Evolutionary conservation across 1,284 basidiomycete species (phyloP), one percentile per base, ranked within the genome.

Genomic region (Ceratobasidium sp.): DNA sequence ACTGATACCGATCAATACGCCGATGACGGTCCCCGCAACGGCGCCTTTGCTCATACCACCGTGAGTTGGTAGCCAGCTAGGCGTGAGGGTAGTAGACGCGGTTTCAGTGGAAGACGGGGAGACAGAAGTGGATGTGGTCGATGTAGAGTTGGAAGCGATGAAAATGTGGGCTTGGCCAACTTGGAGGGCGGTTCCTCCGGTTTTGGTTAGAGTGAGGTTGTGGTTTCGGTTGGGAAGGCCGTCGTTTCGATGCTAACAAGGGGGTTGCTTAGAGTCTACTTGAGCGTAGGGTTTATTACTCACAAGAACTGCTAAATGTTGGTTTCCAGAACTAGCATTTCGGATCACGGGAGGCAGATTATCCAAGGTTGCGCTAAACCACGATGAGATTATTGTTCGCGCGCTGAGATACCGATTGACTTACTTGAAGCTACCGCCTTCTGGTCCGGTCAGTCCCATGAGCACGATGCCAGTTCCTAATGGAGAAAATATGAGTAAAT

Each of bases 391-490:
- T 27, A 60, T 3, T 30, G 20, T 18, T 35, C 14, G 16, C 10
- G 30, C 30, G 33, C 30, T 41, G 38, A 41, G 12, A 18, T 3
- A 6, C 30, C 20, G 16, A 33, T 10, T 5, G 27, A 64, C 60
- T 23, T 23, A 64, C 60, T 44, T 64, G 60, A 64, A 64, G 20
- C 18, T 64, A 6, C 60, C 60, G n/a, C 8, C 35, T 5, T n/a
- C n/a, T n/a, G 35, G 60, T 2, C 38, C 35, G 20, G 18, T 38
- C n/a, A 20, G 38, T 20, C 60, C 60, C 10, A 16, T 23, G 8
- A 64, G 18, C 18, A 18, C n/a, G 16, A 64, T 64, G 10, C 60
- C 60, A 41, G 60, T 64, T 23, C 60, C 60, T 64, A 50, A 4
- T 5, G 60, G 6, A 64, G 10, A 10, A 23, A 23, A 20, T 10